Evolutionary conservation across 345 rosid species (phyloP).

Genomic region (Streptanthus diversifolius): DNA sequence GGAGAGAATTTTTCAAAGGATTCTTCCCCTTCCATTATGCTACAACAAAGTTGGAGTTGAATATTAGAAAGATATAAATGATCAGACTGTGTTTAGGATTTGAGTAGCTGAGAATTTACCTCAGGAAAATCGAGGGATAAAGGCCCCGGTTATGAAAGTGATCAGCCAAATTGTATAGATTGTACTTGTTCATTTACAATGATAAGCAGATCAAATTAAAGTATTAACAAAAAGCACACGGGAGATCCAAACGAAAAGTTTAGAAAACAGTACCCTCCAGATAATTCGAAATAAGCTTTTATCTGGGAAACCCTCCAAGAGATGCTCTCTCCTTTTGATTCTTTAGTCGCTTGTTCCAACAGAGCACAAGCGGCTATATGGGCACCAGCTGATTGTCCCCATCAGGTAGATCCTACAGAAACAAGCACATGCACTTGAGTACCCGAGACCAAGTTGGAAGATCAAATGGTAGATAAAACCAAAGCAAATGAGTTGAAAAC

Average conservation of each 20-base stretch:
- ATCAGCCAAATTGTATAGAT: constrained; percentile 70
- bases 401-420: constrained; percentile 72
- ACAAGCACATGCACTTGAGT: constrained; percentile 12
- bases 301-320: constrained; percentile 78
- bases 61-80: neutral
- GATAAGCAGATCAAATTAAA: neutral
- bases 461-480: neutral
- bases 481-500: constrained; percentile 39
- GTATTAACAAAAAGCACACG: neutral
- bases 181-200: constrained; percentile 55
- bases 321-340: constrained; percentile 57
- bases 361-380: constrained; percentile 90
- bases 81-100: neutral
- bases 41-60: constrained; percentile 29
- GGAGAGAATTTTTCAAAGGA: constrained; percentile 79
- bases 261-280: constrained; percentile 65
- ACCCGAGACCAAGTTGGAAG: neutral
- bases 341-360: constrained; percentile 85
- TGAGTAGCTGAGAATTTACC: constrained; percentile 38
- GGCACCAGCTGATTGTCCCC: constrained; percentile 99
- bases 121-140: constrained; percentile 73
- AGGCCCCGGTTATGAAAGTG: constrained; percentile 88
- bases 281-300: constrained; percentile 82
- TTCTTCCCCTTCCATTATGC: constrained; percentile 98
- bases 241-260: neutral